phyloP scores from a whole-genome alignment of 441 rosid species.

The Arabidopsis hybrid region DNA sequence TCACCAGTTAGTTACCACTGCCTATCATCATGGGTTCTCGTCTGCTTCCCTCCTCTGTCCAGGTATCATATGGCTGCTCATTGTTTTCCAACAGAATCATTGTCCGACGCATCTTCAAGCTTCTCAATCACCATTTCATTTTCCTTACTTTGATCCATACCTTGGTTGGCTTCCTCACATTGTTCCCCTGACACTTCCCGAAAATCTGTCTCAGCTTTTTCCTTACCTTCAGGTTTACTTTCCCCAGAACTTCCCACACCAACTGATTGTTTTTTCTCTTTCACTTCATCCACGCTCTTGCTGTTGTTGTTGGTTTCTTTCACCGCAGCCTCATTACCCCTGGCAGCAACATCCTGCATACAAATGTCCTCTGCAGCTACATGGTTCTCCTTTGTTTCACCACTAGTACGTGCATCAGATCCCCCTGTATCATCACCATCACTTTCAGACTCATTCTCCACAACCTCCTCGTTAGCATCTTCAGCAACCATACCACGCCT shows the following conservation, averaged over 20 bases:
- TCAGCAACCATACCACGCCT: conserved; percentile 63
- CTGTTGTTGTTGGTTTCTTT: background rate
- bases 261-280: conserved; percentile 21
- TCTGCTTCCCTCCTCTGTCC: conserved; percentile 29
- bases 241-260: conserved; percentile 19
- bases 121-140: conserved; percentile 37
- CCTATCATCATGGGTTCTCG: conserved; percentile 29
- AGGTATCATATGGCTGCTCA: conserved; percentile 26
- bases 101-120: conserved; percentile 35
- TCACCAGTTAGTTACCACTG: conserved; percentile 39
- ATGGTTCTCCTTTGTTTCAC: conserved; percentile 42
- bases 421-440: conserved; percentile 75
- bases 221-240: conserved; percentile 12
- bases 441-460: conserved; percentile 78
- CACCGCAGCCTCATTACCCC: conserved; percentile 6
- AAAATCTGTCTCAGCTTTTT: conserved; percentile 5
- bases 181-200: conserved; percentile 27
- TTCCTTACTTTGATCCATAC: conserved; percentile 37
- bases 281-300: conserved; percentile 36
- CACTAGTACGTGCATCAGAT: conserved; percentile 57
- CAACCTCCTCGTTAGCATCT: conserved; percentile 83
- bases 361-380: conserved; percentile 44
- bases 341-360: conserved; percentile 47
- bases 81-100: conserved; percentile 32
- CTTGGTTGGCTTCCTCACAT: conserved; percentile 16